phyloP scores from a whole-genome alignment of 345 rosid species.

The Salix koriyanagi region DNA sequence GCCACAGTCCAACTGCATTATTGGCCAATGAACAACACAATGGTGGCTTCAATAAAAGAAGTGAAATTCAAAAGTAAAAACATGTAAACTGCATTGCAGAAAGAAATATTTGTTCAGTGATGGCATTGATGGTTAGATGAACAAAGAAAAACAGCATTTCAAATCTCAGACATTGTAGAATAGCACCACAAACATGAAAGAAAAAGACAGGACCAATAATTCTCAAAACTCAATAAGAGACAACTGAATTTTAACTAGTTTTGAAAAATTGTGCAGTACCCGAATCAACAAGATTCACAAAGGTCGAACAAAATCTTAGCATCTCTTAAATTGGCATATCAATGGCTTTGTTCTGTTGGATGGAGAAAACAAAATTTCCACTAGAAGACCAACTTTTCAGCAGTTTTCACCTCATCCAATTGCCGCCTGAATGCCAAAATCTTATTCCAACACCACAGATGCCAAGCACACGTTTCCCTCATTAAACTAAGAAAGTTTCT shows the following conservation, averaged over 20 bases:
- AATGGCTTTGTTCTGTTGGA: neutral
- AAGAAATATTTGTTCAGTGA: neutral
- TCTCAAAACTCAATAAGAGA: neutral
- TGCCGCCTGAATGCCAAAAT: no score
- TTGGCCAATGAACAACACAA: conserved; percentile 11
- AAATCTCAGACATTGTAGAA: neutral
- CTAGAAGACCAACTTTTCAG: no score
- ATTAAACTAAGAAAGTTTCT: no score
- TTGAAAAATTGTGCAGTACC: neutral
- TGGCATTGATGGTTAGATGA: neutral
- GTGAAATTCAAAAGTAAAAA: neutral
- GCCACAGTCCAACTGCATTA: conserved; percentile 55
- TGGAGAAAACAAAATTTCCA: neutral
- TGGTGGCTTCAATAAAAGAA: neutral
- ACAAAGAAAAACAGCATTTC: neutral
- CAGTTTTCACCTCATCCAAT: no score
- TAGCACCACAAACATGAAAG: neutral
- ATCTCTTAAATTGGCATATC: neutral
- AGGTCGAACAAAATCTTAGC: neutral
- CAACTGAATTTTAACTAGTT: neutral
- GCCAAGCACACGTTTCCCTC: no score
- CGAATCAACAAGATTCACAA: neutral
- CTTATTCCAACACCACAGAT: no score
- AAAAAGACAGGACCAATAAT: neutral
- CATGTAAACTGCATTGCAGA: neutral